Conservation (phyloP, 805 yeast species). For the Nakazawaea pomicola region DNA sequence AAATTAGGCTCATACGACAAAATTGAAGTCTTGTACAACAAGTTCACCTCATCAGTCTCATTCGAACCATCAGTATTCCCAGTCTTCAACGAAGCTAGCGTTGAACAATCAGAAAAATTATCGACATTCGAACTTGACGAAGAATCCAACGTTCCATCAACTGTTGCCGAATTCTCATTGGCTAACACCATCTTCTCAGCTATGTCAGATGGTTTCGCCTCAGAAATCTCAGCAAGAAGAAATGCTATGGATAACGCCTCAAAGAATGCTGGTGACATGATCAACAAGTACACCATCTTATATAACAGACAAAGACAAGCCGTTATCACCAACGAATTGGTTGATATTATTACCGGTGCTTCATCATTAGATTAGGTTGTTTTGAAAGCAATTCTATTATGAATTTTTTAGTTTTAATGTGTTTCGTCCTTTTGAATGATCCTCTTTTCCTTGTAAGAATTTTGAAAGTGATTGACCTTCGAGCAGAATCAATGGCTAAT, state of each 20-base stretch:
- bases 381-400: no score
- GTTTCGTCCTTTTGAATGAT: no score
- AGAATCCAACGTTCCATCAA: slow-evolving; percentile 61
- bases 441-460: no score
- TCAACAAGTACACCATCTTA: slow-evolving; percentile 89
- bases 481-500: no score
- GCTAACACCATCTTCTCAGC: slow-evolving; percentile 89
- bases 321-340: slow-evolving; percentile 98
- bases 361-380: slow-evolving; percentile 79
- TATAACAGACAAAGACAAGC: slow-evolving; percentile 99
- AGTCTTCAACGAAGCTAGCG: slow-evolving; percentile 63
- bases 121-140: slow-evolving; percentile 77
- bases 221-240: slow-evolving; percentile 98
- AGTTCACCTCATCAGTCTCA: slow-evolving; percentile 80
- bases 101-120: slow-evolving; percentile 81
- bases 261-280: slow-evolving; percentile 99
- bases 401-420: no score
- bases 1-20: slow-evolving; percentile 67
- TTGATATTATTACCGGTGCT: slow-evolving; percentile 99
- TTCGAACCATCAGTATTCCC: slow-evolving; percentile 77
- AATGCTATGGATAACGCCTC: slow-evolving; percentile 99
- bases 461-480: no score
- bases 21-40: slow-evolving; percentile 81
- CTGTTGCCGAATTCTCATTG: slow-evolving; percentile 75
- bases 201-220: slow-evolving; percentile 96